Evolutionary conservation across 2,329 filamentous ascomycete genomes (phyloP).

Genomic region (Diaporthe vaccinii): DNA sequence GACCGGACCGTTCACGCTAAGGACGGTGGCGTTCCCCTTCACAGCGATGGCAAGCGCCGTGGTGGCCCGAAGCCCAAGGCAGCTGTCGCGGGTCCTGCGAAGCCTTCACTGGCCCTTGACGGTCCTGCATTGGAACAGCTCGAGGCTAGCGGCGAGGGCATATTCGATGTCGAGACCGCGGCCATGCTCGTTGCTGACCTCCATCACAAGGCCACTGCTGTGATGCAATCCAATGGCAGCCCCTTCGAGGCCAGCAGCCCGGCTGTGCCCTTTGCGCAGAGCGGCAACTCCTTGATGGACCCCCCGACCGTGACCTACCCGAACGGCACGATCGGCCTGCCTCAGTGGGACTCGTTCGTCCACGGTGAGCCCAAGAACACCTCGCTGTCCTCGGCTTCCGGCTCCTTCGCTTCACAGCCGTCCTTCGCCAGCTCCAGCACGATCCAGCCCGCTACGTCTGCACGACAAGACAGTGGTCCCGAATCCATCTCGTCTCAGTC

Average conservation of each 20-base stretch:
- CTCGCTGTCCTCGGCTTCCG: conserved; percentile 76
- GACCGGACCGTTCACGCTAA: conserved; percentile 99
- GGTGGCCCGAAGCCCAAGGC: conserved; percentile 76
- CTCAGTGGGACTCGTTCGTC: conserved; percentile 93
- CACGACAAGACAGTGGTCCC: conserved; percentile 72
- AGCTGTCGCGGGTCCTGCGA: conserved; percentile 74
- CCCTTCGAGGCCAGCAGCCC: conserved; percentile 69
- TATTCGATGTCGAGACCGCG: conserved; percentile 96
- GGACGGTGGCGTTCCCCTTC: conserved; percentile 92
- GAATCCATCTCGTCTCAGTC: conserved; percentile 68
- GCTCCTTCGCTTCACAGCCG: conserved; percentile 77
- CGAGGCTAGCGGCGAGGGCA: conserved; percentile 88
- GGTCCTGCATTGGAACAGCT: conserved; percentile 91
- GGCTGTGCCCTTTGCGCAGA: conserved; percentile 80
- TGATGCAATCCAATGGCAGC: conserved; percentile 71
- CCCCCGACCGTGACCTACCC: conserved; percentile 79
- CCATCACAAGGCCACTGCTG: conserved; percentile 90
- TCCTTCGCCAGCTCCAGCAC: conserved; percentile 72
- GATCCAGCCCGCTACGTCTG: conserved; percentile 57
- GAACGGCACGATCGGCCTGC: conserved; percentile 82
- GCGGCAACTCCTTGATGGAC: conserved; percentile 80
- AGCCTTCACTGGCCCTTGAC: conserved; percentile 85
- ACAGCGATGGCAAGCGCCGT: conserved; percentile 93
- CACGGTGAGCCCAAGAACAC: conserved; percentile 81
- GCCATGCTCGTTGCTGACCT: conserved; percentile 99